Evolutionary conservation across 768 basidiomycete genomes (phyloP), one percentile per base, ranked within the genome.

Genomic region (Erythrobasidium yunnanense): DNA sequence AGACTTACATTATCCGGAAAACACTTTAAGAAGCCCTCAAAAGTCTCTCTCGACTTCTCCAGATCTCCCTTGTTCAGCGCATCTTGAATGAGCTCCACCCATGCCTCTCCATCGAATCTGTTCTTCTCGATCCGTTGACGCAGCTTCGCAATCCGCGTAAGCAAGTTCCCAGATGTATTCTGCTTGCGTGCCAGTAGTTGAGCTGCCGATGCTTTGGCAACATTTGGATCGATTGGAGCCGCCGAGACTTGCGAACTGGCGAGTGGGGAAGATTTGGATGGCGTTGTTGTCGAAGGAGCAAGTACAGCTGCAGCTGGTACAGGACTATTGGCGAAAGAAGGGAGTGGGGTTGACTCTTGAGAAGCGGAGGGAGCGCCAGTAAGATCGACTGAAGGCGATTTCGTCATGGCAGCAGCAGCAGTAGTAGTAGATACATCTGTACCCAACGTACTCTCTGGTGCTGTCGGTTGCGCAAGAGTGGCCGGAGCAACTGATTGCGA

Each of bases 1-100:
- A 49, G 69, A 83, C 87, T 80, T 78, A 96, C 91, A 71, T 87
- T 90, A 76, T 93, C 93, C 20, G 93, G 92, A 76, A 88, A 93
- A 55, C 84, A 84, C 73, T 84, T 83, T 65, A 93, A 81, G 69
- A 96, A 79, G 45, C 82, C 84, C 72, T 90, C 87, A 76, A 88
- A 96, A 17, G 87, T 83, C 49, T 83, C 81, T 68, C 88, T 83
- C 70, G 92, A 85, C 75, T 84, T 84, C 55, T 85, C 82, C 70
- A 90, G 81, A 73, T 93, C 87, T 68, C 84, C 85, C 34, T 82
- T 83, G 65, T 81, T 79, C 77, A 92, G 86, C 34, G 88, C 85
- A 68, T 87, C 78, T 52, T 84, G 81, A 71, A 95, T 81, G 33
- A 93, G 80, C 70, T 82, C 83, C 74, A 87, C 81, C 84, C 90